Evolutionary conservation across 768 basidiomycete species (phyloP).

Genomic region (Nevesoporus exiguus): DNA sequence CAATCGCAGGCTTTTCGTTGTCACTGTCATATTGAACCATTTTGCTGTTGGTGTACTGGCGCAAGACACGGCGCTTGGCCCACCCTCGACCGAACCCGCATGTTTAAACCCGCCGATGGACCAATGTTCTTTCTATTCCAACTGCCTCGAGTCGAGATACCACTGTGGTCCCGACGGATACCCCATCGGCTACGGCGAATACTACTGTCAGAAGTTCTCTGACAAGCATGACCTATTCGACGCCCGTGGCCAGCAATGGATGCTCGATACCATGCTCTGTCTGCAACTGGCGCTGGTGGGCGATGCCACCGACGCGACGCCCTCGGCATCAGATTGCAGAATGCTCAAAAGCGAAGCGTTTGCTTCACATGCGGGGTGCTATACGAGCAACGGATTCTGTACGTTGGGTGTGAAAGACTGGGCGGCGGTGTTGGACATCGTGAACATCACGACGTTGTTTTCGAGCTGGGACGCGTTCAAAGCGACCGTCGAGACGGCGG

Average conservation of each 20-base stretch:
- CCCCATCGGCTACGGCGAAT: slow-evolving; percentile 40
- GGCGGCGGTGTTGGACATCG: slow-evolving; percentile 36
- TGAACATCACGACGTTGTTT: slow-evolving; percentile 12
- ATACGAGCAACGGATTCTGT: slow-evolving; percentile 42
- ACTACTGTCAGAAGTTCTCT: slow-evolving; percentile 40
- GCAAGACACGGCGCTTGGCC: neutral
- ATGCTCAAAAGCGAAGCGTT: slow-evolving; percentile 38
- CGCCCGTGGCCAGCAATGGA: slow-evolving; percentile 38
- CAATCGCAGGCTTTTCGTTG: neutral
- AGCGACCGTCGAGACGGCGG: slow-evolving; percentile 5
- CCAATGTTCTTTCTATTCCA: slow-evolving; percentile 42
- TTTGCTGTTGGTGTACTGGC: neutral
- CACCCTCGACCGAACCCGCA: slow-evolving; percentile 13
- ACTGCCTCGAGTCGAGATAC: slow-evolving; percentile 44
- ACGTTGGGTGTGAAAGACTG: slow-evolving; percentile 34
- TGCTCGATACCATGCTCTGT: slow-evolving; percentile 45
- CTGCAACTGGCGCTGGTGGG: slow-evolving; percentile 41
- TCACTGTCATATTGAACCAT: neutral
- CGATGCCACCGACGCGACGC: slow-evolving; percentile 25
- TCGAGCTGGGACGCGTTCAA: slow-evolving; percentile 18
- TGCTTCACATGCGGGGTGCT: slow-evolving; percentile 41
- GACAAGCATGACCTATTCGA: slow-evolving; percentile 29
- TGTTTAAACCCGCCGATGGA: slow-evolving; percentile 34
- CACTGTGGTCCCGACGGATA: slow-evolving; percentile 44
- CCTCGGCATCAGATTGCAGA: slow-evolving; percentile 23